Evolutionary conservation across 1,139 yeast genomes (phyloP), one percentile per base, ranked within the genome.

Genomic region (Ogataea hybrid): DNA sequence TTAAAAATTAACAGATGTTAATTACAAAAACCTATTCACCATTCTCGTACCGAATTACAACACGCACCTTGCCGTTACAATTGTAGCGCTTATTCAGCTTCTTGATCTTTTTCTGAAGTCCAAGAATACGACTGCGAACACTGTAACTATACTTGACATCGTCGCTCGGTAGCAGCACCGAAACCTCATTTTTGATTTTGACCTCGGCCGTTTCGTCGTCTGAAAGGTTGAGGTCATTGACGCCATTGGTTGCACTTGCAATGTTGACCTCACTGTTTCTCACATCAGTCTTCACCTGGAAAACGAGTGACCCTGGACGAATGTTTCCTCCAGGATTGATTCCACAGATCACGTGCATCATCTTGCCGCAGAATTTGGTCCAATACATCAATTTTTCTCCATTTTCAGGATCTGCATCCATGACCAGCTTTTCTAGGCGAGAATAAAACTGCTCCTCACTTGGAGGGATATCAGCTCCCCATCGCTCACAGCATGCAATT

Each of bases 291-390:
- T 54, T 35, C 47, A 62, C 49, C 39, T 50, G 49, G 61, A 60
- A 52, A 42, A 54, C 37, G 54, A 77, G 69, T 7, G 75, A 72
- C 27, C 77, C 74, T 22, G 77, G 81, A 51, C 83, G 68, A 32
- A 81, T 79, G 53, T 77, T 78, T 22, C 87, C 88, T 41, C 87
- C 87, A 4, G 88, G 88, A 57, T 79, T 83, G 37, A 81, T 81
- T 55, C 86, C 86, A 56, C 87, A 82, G 34, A 81, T 74, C 32
- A 81, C 83, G 59, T 77, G 81, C 84, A 81, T 79, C 50, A 81
- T 69, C 42, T 79, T 75, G 22, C 88, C 88, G 48, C 78, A 68
- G 51, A 77, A 79, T 51, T 75, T 70, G 1, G 85, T 80, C 87
- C 87, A 81, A 76, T 83, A 81, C 29, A 63, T 65, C 42, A 69